Conservation (phyloP, 148 eudicot genomes). For the Rhododendron ovatum region DNA sequence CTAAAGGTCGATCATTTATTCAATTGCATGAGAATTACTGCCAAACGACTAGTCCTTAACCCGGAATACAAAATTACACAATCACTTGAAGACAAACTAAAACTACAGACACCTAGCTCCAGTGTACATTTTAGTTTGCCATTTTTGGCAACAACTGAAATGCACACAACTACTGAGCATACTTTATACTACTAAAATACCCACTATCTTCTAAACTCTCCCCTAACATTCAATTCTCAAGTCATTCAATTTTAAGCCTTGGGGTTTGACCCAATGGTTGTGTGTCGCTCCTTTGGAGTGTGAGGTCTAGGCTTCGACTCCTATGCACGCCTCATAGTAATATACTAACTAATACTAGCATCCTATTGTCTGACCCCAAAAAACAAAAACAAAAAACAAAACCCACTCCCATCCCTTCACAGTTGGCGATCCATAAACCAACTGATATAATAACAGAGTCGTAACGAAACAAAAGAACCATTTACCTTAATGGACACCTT, state of each 20-base stretch:
- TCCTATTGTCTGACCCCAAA: not conserved
- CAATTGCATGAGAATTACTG: not conserved
- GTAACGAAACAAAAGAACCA: not conserved
- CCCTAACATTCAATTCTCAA: not conserved
- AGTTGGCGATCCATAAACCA: not conserved
- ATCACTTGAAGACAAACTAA: not conserved
- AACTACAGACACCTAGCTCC: not conserved
- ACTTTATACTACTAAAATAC: not conserved
- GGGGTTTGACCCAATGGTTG: not conserved
- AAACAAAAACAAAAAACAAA: not conserved
- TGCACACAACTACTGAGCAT: not conserved
- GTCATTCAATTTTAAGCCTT: not conserved
- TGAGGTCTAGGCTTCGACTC: not conserved
- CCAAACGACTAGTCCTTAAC: not conserved
- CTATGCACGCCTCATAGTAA: not conserved
- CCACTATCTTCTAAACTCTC: not conserved
- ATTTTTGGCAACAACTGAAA: not conserved
- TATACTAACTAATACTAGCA: not conserved
- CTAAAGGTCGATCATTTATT: not conserved
- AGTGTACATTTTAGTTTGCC: not conserved
- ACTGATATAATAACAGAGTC: not conserved
- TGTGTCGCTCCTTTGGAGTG: too few species aligned
- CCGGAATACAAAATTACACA: not conserved
- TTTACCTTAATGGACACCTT: slow-evolving; percentile 80
- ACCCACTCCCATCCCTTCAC: not conserved